These are phyloP conservation scores for Tephrocybe rancida DNA, from an alignment of 768 basidiomycete genomes.

Conservation along the genomic window DNA sequence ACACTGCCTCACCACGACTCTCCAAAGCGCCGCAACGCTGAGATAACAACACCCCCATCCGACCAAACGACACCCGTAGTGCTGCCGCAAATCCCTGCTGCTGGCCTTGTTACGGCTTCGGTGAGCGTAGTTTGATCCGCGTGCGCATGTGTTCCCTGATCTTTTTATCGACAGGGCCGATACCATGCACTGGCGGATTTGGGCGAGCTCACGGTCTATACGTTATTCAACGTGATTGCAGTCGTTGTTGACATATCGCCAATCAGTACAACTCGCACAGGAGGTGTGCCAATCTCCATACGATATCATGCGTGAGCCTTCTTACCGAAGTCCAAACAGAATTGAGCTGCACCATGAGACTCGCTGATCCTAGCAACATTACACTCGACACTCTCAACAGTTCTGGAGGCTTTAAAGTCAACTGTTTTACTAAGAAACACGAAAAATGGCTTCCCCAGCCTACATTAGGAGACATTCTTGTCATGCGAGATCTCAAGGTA, in stretches of 20 bases:
- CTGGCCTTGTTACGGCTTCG: neutral
- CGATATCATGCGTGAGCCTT: neutral
- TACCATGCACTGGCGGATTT: constrained; percentile 17
- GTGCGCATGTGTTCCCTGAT: neutral
- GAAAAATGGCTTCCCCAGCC: constrained; percentile 53
- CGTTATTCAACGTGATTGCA: constrained; percentile 23
- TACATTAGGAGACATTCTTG: constrained; percentile 49
- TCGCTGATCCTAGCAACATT: constrained; percentile 58
- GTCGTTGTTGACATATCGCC: constrained; percentile 21
- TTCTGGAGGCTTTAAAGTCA: constrained; percentile 35
- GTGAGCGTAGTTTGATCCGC: neutral
- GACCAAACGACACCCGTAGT: neutral
- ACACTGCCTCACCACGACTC: too few relatives aligned
- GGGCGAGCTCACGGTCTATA: neutral
- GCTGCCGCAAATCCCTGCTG: neutral
- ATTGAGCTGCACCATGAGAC: constrained; percentile 40
- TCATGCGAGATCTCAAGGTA: constrained; percentile 56
- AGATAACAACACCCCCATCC: too few relatives aligned
- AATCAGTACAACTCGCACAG: constrained; percentile 18
- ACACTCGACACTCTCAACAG: constrained; percentile 23
- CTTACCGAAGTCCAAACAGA: constrained; percentile 34
- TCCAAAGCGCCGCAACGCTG: too few relatives aligned
- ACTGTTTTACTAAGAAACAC: constrained; percentile 53
- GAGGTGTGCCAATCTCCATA: constrained; percentile 25
- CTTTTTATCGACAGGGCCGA: constrained; percentile 17